Evolutionary conservation across 352 stramenopile species (phyloP), one percentile per base, ranked within the genome.

Genomic region (Pythium folliculosum): DNA sequence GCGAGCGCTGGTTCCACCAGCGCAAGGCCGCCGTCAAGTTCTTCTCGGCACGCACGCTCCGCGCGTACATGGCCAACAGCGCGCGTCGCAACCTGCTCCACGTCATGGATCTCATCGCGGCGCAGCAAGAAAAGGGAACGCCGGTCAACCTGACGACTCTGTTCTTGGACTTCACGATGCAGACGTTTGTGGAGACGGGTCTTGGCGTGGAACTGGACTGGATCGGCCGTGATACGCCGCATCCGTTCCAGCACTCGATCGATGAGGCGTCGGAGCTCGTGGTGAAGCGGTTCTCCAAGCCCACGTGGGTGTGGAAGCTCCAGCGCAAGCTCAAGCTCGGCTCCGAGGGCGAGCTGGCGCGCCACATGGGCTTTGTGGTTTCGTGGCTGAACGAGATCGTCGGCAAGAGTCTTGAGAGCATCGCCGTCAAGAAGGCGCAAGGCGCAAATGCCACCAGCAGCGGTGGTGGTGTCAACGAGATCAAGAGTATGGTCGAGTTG

Each of bases 301-400:
- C 80, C 78, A 10, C 65, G 72, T 22, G 83, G 70, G 57, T 49
- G 86, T 92, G 83, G 82, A 82, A 82, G 53, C 63, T 81, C 21
- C 80, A 87, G 55, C 75, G 77, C 21, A 77, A 63, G 50, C 52
- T 91, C 8, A 76, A 76, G 12, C 21, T 87, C 10, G 82, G 80
- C 4, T 32, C 37, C 6, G 82, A 91, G 60, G 73, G 65, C 21
- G 45, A 70, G 22, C 51, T 89, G 38, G 52, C 54, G 3, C 57
- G 85, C 1, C 45, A 67, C 12, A 60, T 77, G 27, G 57, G 70
- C 3, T 55, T 73, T 8, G 38, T 90, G 25, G 61, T 84, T 51
- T 73, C 71, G 32, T 84, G 67, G 54, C 54, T 89, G 5, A 47
- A 6, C 40, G 40, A 47, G 40, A n/a, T n/a, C 40, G 14, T 47